phyloP scores from a whole-genome alignment of 257 asterid genomes.

The Cruciata laevipes region DNA sequence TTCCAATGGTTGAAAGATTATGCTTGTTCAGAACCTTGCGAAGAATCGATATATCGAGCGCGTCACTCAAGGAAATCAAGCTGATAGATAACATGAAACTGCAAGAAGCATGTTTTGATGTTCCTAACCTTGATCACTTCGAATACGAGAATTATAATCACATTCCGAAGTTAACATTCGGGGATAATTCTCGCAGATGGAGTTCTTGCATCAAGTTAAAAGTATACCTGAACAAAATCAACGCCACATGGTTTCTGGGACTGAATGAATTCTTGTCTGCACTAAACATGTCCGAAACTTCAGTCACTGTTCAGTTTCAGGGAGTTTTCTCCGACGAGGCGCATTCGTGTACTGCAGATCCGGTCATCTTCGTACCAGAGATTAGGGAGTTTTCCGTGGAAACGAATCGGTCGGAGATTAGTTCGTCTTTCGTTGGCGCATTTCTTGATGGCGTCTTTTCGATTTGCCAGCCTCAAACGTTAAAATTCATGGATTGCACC shows the following conservation, averaged over 20 bases:
- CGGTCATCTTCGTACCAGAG: neutral
- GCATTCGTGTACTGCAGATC: neutral
- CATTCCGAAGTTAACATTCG: neutral
- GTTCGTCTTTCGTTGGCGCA: neutral
- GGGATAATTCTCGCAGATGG: neutral
- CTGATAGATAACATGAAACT: too few relatives aligned
- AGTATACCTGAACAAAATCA: neutral
- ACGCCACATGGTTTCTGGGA: neutral
- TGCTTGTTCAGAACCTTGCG: neutral
- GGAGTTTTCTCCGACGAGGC: neutral
- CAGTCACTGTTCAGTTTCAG: neutral
- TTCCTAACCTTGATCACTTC: neutral
- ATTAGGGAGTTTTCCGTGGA: neutral
- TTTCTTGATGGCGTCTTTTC: neutral
- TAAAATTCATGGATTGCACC: neutral
- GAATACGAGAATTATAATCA: neutral
- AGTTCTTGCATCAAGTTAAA: neutral
- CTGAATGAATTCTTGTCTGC: neutral
- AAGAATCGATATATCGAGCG: neutral
- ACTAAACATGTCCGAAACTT: neutral
- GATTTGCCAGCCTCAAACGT: neutral
- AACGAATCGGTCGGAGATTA: neutral
- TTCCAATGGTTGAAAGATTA: neutral
- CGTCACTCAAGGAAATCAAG: neutral
- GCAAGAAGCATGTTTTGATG: neutral